Percentiles rank a stretch among this genome's conserved stretches.
These are phyloP conservation scores for Mycena polygramma DNA, from an alignment of 768 basidiomycete genomes.

Conservation along the genomic window DNA sequence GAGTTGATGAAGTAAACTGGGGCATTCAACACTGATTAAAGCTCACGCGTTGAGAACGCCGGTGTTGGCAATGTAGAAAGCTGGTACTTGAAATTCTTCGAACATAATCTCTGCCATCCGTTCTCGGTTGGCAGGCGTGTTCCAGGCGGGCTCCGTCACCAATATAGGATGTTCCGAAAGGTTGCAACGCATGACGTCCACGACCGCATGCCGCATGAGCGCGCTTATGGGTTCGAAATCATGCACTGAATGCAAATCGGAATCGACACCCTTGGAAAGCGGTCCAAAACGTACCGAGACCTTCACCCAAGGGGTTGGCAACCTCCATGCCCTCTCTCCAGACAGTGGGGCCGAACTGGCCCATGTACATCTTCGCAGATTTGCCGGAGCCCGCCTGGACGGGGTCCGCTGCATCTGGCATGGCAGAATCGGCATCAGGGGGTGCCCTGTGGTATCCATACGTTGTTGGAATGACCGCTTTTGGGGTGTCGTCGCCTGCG, in stretches of 20 bases:
- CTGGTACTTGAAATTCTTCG: constrained; percentile 94
- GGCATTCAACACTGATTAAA: neutral
- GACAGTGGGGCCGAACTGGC: constrained; percentile 88
- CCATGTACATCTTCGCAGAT: constrained; percentile 79
- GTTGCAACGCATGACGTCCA: constrained; percentile 81
- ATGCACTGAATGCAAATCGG: constrained; percentile 58
- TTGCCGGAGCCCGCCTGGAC: constrained; percentile 51
- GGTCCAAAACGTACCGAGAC: constrained; percentile 72
- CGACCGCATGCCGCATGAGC: constrained; percentile 81
- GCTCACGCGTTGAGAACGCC: constrained; percentile 90
- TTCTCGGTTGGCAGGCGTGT: constrained; percentile 91
- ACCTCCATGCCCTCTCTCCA: constrained; percentile 95
- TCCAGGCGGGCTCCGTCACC: constrained; percentile 97
- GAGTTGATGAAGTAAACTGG: neutral
- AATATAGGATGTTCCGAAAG: constrained; percentile 91
- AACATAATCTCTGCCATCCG: constrained; percentile 98
- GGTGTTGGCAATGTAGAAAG: constrained; percentile 96
- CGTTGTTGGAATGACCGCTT: constrained; percentile 89
- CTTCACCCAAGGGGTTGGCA: constrained; percentile 84
- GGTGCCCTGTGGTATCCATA: constrained; percentile 79
- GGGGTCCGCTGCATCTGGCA: constrained; percentile 63
- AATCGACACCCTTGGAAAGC: constrained; percentile 15
- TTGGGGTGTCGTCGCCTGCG: constrained; percentile 96
- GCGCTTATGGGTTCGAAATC: constrained; percentile 84
- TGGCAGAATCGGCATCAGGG: constrained; percentile 64